Percentiles rank a stretch among this genome's conserved stretches.
These are phyloP conservation scores for Rhizomucor pusillus DNA, from an alignment of 371 early-diverging fungal species.

Conservation along the genomic window DNA sequence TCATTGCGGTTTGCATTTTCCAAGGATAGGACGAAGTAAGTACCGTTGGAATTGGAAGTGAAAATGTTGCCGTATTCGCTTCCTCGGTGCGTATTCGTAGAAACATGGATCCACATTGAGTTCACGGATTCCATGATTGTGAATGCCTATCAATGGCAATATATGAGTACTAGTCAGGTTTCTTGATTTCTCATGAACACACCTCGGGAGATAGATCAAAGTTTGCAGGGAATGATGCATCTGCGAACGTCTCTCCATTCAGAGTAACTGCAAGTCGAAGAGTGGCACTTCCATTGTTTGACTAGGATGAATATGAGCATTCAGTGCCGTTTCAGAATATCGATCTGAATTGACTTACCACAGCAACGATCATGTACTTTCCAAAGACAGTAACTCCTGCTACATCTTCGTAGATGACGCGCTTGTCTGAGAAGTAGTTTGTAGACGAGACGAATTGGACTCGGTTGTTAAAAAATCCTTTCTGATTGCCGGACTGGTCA, in stretches of 20 bases:
- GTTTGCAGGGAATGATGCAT: constrained; percentile 74
- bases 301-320: constrained; percentile 8
- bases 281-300: constrained; percentile 44
- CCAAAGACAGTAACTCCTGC: constrained; percentile 78
- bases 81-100: constrained; percentile 55
- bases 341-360: constrained; percentile 27
- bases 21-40: constrained; percentile 68
- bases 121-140: constrained; percentile 83
- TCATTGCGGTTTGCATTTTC: constrained; percentile 79
- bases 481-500: constrained; percentile 61
- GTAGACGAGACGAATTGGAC: constrained; percentile 54
- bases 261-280: constrained; percentile 67
- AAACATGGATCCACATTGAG: constrained; percentile 73
- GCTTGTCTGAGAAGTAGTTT: constrained; percentile 53
- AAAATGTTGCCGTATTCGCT: constrained; percentile 82
- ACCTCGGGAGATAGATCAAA: constrained; percentile 50
- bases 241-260: constrained; percentile 71
- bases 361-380: constrained; percentile 83
- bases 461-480: constrained; percentile 37
- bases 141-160: constrained; percentile 63
- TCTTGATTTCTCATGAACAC: constrained; percentile 1
- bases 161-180: constrained; percentile 1
- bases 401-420: constrained; percentile 58
- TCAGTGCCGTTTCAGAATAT: not conserved
- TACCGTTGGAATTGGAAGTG: constrained; percentile 86